A percentile compares a stretch with the other conserved stretches of the same genome.
phyloP scores from a whole-genome alignment of 495 filamentous ascomycete genomes.

The Talaromyces thailandensis region DNA sequence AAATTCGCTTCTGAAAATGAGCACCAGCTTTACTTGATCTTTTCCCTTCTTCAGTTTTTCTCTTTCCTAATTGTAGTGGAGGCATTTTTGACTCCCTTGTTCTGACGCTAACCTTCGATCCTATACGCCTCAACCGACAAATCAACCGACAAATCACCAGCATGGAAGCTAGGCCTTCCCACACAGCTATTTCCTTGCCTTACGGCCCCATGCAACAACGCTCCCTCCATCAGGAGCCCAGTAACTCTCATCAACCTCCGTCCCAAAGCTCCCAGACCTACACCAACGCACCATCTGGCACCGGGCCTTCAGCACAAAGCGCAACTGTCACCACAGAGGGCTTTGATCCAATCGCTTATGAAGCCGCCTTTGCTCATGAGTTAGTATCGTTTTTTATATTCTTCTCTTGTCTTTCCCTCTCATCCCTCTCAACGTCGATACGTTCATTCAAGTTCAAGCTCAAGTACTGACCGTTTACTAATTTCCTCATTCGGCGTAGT shows the following conservation, averaged over 20 bases:
- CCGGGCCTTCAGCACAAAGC: not conserved
- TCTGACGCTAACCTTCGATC: not conserved
- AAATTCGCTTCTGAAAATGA: not conserved
- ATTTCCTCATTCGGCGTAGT: not conserved
- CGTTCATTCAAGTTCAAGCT: not conserved
- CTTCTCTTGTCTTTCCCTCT: not conserved
- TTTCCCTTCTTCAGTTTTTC: not conserved
- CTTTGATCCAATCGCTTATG: not conserved
- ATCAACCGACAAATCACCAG: not conserved
- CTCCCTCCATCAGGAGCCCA: not conserved
- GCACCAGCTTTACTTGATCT: not conserved
- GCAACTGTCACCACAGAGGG: not conserved
- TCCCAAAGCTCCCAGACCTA: not conserved
- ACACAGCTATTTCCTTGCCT: not conserved
- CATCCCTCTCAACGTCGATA: not conserved
- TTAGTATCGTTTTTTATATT: not conserved
- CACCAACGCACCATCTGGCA: not conserved
- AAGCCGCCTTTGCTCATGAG: not conserved
- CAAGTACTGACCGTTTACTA: not conserved
- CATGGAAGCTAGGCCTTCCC: not conserved
- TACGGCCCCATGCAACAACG: not conserved
- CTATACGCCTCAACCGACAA: not conserved
- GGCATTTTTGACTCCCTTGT: not conserved
- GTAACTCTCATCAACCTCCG: not conserved
- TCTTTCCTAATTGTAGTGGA: not conserved